A percentile compares a stretch with the other conserved stretches of the same genome.
These are phyloP conservation scores for Cryptosporidium ryanae DNA, from an alignment of 169 alveolate genomes.

Conservation along the genomic window DNA sequence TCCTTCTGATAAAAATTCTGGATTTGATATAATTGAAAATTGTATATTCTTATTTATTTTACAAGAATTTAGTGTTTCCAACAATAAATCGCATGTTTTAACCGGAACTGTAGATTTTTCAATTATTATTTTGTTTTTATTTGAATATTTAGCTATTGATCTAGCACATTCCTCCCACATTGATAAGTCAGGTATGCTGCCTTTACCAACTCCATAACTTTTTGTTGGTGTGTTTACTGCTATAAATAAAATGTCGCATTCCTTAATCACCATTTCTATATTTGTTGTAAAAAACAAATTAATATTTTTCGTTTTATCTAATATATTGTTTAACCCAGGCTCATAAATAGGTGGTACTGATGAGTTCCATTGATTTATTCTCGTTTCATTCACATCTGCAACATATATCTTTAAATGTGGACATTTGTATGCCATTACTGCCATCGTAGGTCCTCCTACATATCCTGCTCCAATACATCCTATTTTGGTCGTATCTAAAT, in stretches of 20 bases:
- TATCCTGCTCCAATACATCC: conserved; percentile 93
- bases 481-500: conserved; percentile 50
- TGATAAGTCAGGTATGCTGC: conserved; percentile 81
- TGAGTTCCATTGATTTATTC: conserved; percentile 86
- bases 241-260: conserved; percentile 87
- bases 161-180: conserved; percentile 82
- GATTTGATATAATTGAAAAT: conserved; percentile 85
- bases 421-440: conserved; percentile 86
- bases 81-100: conserved; percentile 82
- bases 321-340: conserved; percentile 81
- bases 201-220: conserved; percentile 80
- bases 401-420: conserved; percentile 84
- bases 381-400: conserved; percentile 81
- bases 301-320: conserved; percentile 76
- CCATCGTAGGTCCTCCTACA: conserved; percentile 93
- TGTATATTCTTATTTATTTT: conserved; percentile 69
- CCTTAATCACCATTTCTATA: conserved; percentile 80
- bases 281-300: conserved; percentile 87
- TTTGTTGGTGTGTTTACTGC: conserved; percentile 92
- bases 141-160: conserved; percentile 79
- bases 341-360: conserved; percentile 87
- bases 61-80: conserved; percentile 77
- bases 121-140: conserved; percentile 82
- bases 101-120: conserved; percentile 89
- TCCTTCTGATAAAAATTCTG: conserved; percentile 92